Percentiles rank a stretch among this genome's conserved stretches.
Conservation (phyloP, 2,329 filamentous ascomycete species). For the Bipolaris bicolor region DNA sequence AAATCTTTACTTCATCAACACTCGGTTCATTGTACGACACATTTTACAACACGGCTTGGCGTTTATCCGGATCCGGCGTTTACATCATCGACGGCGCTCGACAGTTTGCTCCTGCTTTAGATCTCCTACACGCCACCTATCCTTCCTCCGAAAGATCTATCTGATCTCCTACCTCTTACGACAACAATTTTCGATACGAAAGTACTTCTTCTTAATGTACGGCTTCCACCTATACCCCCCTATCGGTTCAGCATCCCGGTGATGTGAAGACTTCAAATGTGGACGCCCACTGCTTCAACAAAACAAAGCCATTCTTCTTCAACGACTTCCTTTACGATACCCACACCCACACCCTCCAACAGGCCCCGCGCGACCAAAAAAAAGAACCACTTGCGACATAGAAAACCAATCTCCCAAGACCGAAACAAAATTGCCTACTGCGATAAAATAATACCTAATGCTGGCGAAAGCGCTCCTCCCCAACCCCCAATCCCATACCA, state of each 20-base stretch:
- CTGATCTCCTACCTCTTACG: constrained; percentile 22
- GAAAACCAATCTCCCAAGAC: neutral
- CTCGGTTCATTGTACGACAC: constrained; percentile 7
- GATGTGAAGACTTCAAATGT: constrained; percentile 28
- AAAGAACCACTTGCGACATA: constrained; percentile 9
- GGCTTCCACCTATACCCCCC: constrained; percentile 27
- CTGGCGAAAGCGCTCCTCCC: constrained; percentile 10
- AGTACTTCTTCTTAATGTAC: constrained; percentile 32
- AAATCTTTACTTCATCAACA: constrained; percentile 9
- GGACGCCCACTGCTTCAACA: constrained; percentile 17
- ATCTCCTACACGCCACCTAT: constrained; percentile 11
- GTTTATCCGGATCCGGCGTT: constrained; percentile 13
- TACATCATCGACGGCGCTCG: constrained; percentile 13
- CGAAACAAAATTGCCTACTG: constrained; percentile 22
- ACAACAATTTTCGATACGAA: constrained; percentile 22
- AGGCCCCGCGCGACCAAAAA: constrained; percentile 14
- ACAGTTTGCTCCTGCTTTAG: constrained; percentile 17
- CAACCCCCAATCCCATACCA: no score
- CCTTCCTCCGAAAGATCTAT: constrained; percentile 18
- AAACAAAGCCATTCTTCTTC: neutral
- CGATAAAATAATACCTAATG: constrained; percentile 14
- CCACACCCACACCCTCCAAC: neutral
- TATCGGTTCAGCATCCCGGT: constrained; percentile 29
- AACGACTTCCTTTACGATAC: constrained; percentile 12
- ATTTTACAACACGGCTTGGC: constrained; percentile 5